These are phyloP conservation scores for Halteria grandinella DNA, from an alignment of 73 alveolate genomes.

Conservation along the genomic window DNA sequence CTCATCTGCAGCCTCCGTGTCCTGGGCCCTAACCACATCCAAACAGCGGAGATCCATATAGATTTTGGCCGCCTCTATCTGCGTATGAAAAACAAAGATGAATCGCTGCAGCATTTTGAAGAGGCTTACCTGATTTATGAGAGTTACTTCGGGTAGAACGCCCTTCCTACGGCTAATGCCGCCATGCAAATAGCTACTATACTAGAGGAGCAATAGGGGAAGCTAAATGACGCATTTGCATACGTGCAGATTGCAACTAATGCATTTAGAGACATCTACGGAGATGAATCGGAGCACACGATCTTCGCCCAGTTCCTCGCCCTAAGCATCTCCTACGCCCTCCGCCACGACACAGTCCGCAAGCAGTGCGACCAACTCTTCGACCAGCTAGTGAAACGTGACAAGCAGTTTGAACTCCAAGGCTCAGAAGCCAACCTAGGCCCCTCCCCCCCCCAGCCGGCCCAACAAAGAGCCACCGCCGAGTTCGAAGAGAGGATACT, in stretches of 20 bases:
- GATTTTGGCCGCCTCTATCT: slow-evolving; percentile 72
- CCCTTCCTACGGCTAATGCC: slow-evolving; percentile 60
- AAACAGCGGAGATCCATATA: slow-evolving; percentile 84
- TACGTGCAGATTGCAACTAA: slow-evolving; percentile 59
- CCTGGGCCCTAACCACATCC: slow-evolving; percentile 80
- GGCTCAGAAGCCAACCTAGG: background rate
- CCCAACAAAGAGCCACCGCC: background rate
- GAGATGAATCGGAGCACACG: slow-evolving; percentile 41
- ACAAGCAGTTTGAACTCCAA: background rate
- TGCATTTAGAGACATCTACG: slow-evolving; percentile 15
- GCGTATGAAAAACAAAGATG: slow-evolving; percentile 59
- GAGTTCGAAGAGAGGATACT: slow-evolving; percentile 24
- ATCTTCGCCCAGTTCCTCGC: slow-evolving; percentile 22
- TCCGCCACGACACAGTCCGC: background rate
- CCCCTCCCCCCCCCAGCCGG: too few species aligned
- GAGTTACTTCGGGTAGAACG: slow-evolving; percentile 59
- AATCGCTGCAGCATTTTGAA: slow-evolving; percentile 70
- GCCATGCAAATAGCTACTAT: slow-evolving; percentile 60
- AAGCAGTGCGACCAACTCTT: slow-evolving; percentile 7
- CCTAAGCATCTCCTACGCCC: slow-evolving; percentile 42
- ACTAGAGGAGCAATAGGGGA: slow-evolving; percentile 63
- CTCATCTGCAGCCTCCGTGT: slow-evolving; percentile 68
- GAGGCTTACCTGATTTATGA: slow-evolving; percentile 64
- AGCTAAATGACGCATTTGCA: slow-evolving; percentile 54
- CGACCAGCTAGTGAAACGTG: slow-evolving; percentile 25